Evolutionary conservation across 257 asterid species (phyloP).

Genomic region (Nicotiana paniculata): DNA sequence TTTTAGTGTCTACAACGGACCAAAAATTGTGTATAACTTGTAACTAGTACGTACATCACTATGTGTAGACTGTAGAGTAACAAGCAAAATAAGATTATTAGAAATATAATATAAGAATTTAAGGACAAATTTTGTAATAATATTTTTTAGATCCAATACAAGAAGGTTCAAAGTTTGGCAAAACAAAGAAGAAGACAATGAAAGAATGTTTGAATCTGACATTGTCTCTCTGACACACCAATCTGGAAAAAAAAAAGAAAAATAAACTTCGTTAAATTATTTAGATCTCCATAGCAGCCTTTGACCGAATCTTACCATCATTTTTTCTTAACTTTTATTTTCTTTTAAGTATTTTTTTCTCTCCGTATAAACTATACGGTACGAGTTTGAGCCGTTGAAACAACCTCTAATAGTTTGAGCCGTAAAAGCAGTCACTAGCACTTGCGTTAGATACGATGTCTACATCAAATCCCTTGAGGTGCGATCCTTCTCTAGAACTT

Average conservation of each 20-base stretch:
- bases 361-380: too few species aligned
- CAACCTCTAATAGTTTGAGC: too few species aligned
- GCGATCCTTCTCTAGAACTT: too few species aligned
- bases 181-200: background rate
- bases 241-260: conserved; percentile 15
- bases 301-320: conserved; percentile 54
- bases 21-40: too few species aligned
- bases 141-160: background rate
- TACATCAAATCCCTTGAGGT: too few species aligned
- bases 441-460: too few species aligned
- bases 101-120: background rate
- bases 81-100: background rate
- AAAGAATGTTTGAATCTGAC: conserved; percentile 48
- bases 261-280: background rate
- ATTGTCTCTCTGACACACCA: conserved; percentile 30
- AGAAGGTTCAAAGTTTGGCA: background rate
- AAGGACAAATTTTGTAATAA: background rate
- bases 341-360: too few species aligned
- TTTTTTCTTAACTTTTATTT: too few species aligned
- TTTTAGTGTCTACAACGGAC: too few species aligned
- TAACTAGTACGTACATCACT: too few species aligned
- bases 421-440: too few species aligned
- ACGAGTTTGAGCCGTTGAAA: too few species aligned
- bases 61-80: background rate
- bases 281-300: conserved; percentile 39